These are phyloP conservation scores for Aspergillus novofumigatus DNA, from an alignment of 2,329 filamentous ascomycete species.

Conservation along the genomic window DNA sequence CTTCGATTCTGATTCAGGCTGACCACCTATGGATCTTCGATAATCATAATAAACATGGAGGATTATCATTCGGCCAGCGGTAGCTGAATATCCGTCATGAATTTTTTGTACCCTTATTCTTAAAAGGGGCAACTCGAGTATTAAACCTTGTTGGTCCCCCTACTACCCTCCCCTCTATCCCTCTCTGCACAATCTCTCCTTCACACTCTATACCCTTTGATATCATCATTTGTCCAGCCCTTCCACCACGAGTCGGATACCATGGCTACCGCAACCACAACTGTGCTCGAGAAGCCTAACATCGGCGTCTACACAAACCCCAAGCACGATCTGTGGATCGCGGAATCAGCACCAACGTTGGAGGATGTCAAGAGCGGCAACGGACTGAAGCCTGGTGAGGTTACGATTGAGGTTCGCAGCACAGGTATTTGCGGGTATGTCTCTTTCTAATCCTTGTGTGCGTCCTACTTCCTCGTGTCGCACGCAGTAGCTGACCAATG, in stretches of 20 bases:
- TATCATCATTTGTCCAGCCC: background rate
- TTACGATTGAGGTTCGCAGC: conserved; percentile 83
- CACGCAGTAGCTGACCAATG: conserved; percentile 3
- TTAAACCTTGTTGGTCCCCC: conserved; percentile 15
- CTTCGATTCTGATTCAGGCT: background rate
- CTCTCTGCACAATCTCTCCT: conserved; percentile 2
- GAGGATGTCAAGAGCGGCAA: conserved; percentile 68
- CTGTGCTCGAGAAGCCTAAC: conserved; percentile 66
- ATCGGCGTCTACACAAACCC: conserved; percentile 97
- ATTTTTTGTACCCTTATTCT: conserved; percentile 4
- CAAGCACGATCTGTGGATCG: conserved; percentile 85
- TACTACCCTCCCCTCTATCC: conserved; percentile 10
- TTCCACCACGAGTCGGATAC: conserved; percentile 5
- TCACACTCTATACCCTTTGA: conserved; percentile 2
- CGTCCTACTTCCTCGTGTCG: background rate
- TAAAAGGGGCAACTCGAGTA: conserved; percentile 16
- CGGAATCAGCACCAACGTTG: conserved; percentile 68
- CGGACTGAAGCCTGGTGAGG: conserved; percentile 72
- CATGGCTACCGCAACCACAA: conserved; percentile 30
- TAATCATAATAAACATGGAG: background rate
- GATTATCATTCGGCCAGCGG: background rate
- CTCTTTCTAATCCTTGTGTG: conserved; percentile 6
- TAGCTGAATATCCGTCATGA: background rate
- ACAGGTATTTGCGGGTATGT: conserved; percentile 93
- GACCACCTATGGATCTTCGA: background rate